Conservation (phyloP, 2,329 filamentous ascomycete genomes). For the Aspergillus sergii region DNA sequence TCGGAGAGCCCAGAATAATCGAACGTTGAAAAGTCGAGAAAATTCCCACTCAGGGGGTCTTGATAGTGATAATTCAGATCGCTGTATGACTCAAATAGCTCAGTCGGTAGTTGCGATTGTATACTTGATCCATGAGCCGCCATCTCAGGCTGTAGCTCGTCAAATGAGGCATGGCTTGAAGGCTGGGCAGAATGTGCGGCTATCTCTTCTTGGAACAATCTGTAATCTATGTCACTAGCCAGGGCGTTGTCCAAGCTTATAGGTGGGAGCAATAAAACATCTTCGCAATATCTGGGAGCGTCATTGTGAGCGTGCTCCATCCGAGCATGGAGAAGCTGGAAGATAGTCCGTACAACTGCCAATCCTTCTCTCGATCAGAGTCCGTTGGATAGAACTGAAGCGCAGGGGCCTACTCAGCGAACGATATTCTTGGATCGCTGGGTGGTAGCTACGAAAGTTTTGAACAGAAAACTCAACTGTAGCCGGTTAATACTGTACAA, state of each 20-base stretch:
- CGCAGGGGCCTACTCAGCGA: background rate
- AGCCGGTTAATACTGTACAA: background rate
- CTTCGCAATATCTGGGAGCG: slow-evolving; percentile 3
- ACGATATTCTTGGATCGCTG: background rate
- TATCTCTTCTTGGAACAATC: background rate
- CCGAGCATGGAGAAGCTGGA: background rate
- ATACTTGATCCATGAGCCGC: background rate
- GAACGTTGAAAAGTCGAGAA: background rate
- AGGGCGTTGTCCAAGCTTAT: background rate
- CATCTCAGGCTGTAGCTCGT: background rate
- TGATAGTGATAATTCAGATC: no score
- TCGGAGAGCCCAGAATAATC: background rate
- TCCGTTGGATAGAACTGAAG: background rate
- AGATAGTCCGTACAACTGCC: background rate
- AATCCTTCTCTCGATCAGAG: background rate
- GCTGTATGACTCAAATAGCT: background rate
- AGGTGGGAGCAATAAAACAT: slow-evolving; percentile 8
- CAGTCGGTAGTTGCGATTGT: background rate
- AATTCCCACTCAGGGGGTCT: background rate
- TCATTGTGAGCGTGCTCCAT: slow-evolving; percentile 2
- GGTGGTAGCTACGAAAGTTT: background rate
- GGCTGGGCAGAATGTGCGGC: background rate
- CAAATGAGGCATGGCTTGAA: background rate
- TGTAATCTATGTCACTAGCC: background rate
- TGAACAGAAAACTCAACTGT: background rate